Evolutionary conservation across 805 yeast genomes (phyloP).

Genomic region (Wickerhamiella parazyma): DNA sequence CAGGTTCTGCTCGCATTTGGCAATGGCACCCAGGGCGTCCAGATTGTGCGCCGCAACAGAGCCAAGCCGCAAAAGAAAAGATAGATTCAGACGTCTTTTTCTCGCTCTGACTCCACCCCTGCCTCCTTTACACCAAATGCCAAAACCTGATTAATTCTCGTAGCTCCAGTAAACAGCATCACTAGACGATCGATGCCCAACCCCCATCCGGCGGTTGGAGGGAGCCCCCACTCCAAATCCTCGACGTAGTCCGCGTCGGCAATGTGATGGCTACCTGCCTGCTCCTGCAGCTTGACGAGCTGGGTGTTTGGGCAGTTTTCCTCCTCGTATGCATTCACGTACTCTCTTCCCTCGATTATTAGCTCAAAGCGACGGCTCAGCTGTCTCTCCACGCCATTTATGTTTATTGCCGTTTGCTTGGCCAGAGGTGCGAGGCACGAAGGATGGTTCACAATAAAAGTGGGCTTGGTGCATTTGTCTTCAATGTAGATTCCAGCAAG

Average conservation of each 20-base stretch:
- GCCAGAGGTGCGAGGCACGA: slow-evolving; percentile 77
- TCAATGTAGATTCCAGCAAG: slow-evolving; percentile 53
- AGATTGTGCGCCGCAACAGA: slow-evolving; percentile 9
- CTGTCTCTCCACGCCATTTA: slow-evolving; percentile 22
- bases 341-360: slow-evolving; percentile 67
- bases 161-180: slow-evolving; percentile 56
- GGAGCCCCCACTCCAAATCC: slow-evolving; percentile 83
- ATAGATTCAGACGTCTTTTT: background rate
- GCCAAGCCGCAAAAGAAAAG: background rate
- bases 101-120: background rate
- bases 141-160: slow-evolving; percentile 34
- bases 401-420: slow-evolving; percentile 35
- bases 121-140: slow-evolving; percentile 6
- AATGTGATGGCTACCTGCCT: slow-evolving; percentile 42
- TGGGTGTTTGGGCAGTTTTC: slow-evolving; percentile 81
- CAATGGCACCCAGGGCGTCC: slow-evolving; percentile 25
- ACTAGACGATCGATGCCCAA: slow-evolving; percentile 80
- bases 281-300: slow-evolving; percentile 44
- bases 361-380: slow-evolving; percentile 69
- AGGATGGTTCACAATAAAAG: slow-evolving; percentile 74
- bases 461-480: slow-evolving; percentile 47
- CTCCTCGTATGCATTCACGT: slow-evolving; percentile 89
- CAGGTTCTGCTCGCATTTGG: slow-evolving; percentile 27
- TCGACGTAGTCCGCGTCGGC: slow-evolving; percentile 63
- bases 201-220: slow-evolving; percentile 99